These are phyloP conservation scores for Tolypocladium guangdongense DNA, from an alignment of 2,329 filamentous ascomycete genomes.

Conservation along the genomic window DNA sequence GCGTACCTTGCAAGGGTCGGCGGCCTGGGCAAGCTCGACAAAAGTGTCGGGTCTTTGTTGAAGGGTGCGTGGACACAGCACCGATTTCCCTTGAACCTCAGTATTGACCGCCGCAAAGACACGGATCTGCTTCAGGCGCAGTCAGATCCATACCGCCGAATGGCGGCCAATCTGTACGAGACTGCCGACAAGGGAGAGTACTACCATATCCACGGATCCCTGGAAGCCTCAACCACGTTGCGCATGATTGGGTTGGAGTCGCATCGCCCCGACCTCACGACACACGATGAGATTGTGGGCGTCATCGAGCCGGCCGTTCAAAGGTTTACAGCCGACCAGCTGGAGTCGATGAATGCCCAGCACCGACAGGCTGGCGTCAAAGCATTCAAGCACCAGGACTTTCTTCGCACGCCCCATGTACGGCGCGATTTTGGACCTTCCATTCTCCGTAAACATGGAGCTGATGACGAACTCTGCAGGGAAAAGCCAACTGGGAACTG, in stretches of 20 bases:
- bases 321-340: slow-evolving; percentile 39
- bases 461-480: slow-evolving; percentile 23
- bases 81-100: background rate
- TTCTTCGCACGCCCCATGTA: slow-evolving; percentile 38
- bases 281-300: slow-evolving; percentile 47
- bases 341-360: slow-evolving; percentile 46
- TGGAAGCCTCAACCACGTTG: slow-evolving; percentile 59
- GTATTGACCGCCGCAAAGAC: slow-evolving; percentile 31
- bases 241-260: slow-evolving; percentile 59
- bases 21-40: slow-evolving; percentile 26
- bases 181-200: slow-evolving; percentile 56
- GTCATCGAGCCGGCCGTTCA: slow-evolving; percentile 49
- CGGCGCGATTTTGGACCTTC: slow-evolving; percentile 1
- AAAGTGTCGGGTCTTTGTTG: slow-evolving; percentile 10
- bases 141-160: slow-evolving; percentile 57
- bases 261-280: slow-evolving; percentile 46
- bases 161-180: slow-evolving; percentile 62
- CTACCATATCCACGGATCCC: slow-evolving; percentile 66
- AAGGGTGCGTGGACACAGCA: slow-evolving; percentile 1
- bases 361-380: slow-evolving; percentile 49
- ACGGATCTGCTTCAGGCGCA: slow-evolving; percentile 63
- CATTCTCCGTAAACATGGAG: background rate
- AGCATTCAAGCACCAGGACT: slow-evolving; percentile 48
- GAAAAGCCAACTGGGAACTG: slow-evolving; percentile 25
- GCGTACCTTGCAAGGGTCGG: slow-evolving; percentile 25